phyloP scores from a whole-genome alignment of 2,329 filamentous ascomycete species.

The Calonectria pseudoreteaudii region DNA sequence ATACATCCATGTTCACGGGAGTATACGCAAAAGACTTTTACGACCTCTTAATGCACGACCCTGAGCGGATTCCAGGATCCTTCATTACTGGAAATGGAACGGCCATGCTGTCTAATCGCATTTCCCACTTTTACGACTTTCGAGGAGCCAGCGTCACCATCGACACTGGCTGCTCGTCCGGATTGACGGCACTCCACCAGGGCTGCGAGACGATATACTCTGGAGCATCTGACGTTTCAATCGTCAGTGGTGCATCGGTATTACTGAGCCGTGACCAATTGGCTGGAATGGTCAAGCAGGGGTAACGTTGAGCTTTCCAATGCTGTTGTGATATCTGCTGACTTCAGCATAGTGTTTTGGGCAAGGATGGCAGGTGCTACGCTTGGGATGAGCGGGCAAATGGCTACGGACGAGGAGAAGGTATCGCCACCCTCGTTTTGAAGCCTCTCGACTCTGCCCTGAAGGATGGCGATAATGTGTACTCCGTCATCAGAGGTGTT shows the following conservation, averaged over 20 bases:
- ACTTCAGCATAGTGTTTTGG: constrained; percentile 13
- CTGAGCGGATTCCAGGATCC: not conserved
- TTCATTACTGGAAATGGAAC: not conserved
- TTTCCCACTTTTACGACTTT: constrained; percentile 21
- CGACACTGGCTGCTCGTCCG: constrained; percentile 17
- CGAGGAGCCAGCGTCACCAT: constrained; percentile 9
- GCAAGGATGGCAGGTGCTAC: constrained; percentile 1
- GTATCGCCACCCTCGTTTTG: constrained; percentile 22
- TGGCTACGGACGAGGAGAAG: constrained; percentile 33
- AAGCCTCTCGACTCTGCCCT: constrained; percentile 23
- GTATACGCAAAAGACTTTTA: constrained; percentile 15
- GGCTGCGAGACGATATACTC: constrained; percentile 2
- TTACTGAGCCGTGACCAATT: constrained; percentile 18
- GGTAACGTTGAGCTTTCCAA: not conserved
- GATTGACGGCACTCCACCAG: constrained; percentile 1
- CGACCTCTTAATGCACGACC: not conserved
- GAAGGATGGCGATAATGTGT: constrained; percentile 10
- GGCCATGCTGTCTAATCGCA: constrained; percentile 32
- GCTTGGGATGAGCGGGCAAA: constrained; percentile 27
- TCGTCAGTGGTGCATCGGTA: constrained; percentile 25
- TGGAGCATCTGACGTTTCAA: constrained; percentile 22
- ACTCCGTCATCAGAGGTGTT: constrained; percentile 10
- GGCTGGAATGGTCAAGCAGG: constrained; percentile 4
- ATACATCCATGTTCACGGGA: constrained; percentile 22
- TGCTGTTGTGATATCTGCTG: not conserved